Evolutionary conservation across 2,329 filamentous ascomycete genomes (phyloP).

Genomic region (Capronia americana): DNA sequence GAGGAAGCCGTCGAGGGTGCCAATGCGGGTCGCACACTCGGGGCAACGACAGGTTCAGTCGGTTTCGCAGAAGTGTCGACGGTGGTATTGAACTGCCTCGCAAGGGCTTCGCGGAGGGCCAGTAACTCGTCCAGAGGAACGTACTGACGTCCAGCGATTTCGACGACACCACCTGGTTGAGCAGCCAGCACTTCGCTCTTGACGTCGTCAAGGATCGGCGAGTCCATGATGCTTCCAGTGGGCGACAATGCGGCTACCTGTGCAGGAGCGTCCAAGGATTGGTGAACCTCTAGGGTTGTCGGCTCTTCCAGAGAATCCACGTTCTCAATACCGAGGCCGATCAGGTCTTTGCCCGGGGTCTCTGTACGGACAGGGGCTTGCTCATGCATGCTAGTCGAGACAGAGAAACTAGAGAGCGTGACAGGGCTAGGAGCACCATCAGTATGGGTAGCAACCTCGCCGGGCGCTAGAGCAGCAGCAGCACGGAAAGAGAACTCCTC

Average conservation of each 20-base stretch:
- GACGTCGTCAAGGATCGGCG: conserved; percentile 26
- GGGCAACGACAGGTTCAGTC: not conserved
- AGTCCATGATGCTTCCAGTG: conserved; percentile 26
- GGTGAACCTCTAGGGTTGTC: not conserved
- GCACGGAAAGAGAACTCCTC: conserved; percentile 25
- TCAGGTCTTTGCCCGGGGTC: conserved; percentile 7
- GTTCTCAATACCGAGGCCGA: conserved; percentile 30
- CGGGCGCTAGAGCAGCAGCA: conserved; percentile 8
- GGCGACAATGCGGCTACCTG: not conserved
- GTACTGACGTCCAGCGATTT: conserved; percentile 23
- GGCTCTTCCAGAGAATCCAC: not conserved
- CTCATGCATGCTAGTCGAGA: conserved; percentile 1
- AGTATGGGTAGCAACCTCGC: conserved; percentile 28
- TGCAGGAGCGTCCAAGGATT: not conserved
- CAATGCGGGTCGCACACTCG: not conserved
- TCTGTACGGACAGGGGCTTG: not conserved
- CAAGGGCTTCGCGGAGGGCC: conserved; percentile 12
- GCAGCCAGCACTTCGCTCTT: conserved; percentile 16
- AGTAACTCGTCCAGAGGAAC: conserved; percentile 21
- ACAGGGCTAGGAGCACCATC: conserved; percentile 27
- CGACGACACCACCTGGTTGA: conserved; percentile 16
- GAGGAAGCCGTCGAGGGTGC: not conserved
- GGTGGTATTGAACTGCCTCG: not conserved
- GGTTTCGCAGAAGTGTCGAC: not conserved
- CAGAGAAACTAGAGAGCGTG: conserved; percentile 23